Evolutionary conservation across 2,329 filamentous ascomycete genomes (phyloP), one percentile per base, ranked within the genome.

Genomic region (Penicillium rolfsii): DNA sequence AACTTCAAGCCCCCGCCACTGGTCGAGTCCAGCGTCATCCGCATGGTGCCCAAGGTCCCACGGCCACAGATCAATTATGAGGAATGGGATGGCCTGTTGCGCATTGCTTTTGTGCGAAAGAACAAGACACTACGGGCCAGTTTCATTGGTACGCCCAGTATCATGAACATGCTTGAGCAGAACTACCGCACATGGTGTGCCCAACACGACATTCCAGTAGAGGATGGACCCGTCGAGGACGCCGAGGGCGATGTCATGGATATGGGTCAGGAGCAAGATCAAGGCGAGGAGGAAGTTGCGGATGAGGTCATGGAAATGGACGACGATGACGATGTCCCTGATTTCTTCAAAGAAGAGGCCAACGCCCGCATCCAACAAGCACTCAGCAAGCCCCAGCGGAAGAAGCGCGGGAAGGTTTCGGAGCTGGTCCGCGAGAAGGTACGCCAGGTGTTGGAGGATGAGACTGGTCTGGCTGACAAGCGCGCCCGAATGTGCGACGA

Each of bases 1-100:
- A 98, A 98, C 81, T 99, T 98, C 84, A 92, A 91, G 64, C 95
- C 95, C 0, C 94, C 95, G 0, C 95, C 95, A 8, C 87, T 92
- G 72, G 95, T 99, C 60, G 95, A 99, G 78, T 91, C 88, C 7
- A 93, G 90, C 60, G 93, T 97, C 6, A 93, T 97, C 52, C 86
- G 93, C 62, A 90, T 97, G 67, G 91, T 94, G 73, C 93, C 93
- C 24, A 96, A 97, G 80, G 84, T 86, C 40, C 93, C 93, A 11
- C 82, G 92, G 40, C 94, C 94, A 56, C 89, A 92, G 68, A 93
- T 98, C 65, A 91, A 88, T 74, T 98, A 94, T 78, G 92, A 96
- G 56, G 95, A 98, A 77, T 97, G 93, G 89, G 94, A 98, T 73
- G 93, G 94, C 9, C 83, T 98, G 73, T 78, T 98, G 63, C 83